Base-by-base conservation (phyloP, 257 asterid genomes). In the Echium plantagineum region DNA sequence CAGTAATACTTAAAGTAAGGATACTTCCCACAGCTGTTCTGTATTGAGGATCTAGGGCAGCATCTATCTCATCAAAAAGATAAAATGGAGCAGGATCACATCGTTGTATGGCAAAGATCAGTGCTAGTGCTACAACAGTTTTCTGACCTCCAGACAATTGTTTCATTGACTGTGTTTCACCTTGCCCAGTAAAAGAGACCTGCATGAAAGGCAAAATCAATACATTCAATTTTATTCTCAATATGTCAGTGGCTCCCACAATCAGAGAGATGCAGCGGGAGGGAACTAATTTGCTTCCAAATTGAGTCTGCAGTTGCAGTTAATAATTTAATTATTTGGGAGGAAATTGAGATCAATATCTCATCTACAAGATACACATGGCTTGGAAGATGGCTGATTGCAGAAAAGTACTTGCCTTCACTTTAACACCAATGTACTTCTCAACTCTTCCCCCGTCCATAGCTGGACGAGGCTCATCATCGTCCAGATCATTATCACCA, bases 51-150 rank as follows among this genome's bases (percentile, higher is more conserved):
- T 93, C 98, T 30, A 93, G 89, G 24, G 98, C 98, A 24, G 98
- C 98, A 75, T 93, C 98, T 54, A 93, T 93, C 81, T 93, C 98
- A 65, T 93, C 98, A 68, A 93, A 93, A 65, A 93, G 98, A 82
- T 93, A 93, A 75, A 93, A 93, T 16, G 98, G 98, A 21, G 98
- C 98, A 53, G 98, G 98, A 74, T 93, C 98, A 68, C 98, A 93
- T 57, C 96, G 84, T 66, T 93, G 98, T 62, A 93, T 93, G 76
- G 97, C 97, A 74, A 91, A 91, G 68, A 93, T 93, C 62, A 88
- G 76, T 22, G 94, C 80, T 75, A 93, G 75, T 58, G 98, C 98
- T 61, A 93, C 98, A 63, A 93, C 98, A 8, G 98, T 93, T 75
- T 93, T 93, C 77, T 93, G 98, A 56, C 98, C 98, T 55, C 98